Evolutionary conservation across 2,329 filamentous ascomycete species (phyloP).

Genomic region (Pseudogymnoascus sp.): DNA sequence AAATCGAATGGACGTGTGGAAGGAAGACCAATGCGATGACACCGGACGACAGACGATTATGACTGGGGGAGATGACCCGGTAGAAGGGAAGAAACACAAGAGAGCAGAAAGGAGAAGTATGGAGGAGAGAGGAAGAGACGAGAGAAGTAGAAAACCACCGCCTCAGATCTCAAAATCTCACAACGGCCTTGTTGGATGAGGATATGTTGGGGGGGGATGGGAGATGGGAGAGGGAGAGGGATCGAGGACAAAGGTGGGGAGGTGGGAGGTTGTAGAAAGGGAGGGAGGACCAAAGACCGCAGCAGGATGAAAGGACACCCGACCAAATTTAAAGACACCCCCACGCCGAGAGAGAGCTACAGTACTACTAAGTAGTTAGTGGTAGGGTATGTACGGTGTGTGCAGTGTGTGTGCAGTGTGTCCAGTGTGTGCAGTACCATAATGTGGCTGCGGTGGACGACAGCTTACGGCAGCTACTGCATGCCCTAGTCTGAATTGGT

Average conservation of each 20-base stretch:
- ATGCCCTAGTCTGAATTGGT: not conserved
- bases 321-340: not conserved
- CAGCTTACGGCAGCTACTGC: not conserved
- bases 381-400: too few relatives aligned
- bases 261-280: conserved; percentile 3
- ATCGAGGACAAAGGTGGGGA: conserved; percentile 8
- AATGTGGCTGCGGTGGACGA: not conserved
- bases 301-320: not conserved
- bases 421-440: not conserved
- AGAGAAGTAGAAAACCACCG: conserved; percentile 7
- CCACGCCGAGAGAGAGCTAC: not conserved
- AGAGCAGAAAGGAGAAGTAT: conserved; percentile 9
- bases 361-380: not conserved
- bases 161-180: conserved; percentile 8
- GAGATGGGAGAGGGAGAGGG: not conserved
- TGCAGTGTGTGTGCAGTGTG: not conserved
- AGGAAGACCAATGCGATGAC: conserved; percentile 9
- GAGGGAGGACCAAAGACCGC: conserved; percentile 4
- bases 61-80: not conserved
- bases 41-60: conserved; percentile 3
- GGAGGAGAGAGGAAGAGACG: not conserved
- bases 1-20: conserved; percentile 9
- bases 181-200: not conserved
- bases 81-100: conserved; percentile 6
- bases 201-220: not conserved